These are phyloP conservation scores for Melanopsichium pennsylvanicum DNA, from an alignment of 1,284 basidiomycete species.

Conservation along the genomic window DNA sequence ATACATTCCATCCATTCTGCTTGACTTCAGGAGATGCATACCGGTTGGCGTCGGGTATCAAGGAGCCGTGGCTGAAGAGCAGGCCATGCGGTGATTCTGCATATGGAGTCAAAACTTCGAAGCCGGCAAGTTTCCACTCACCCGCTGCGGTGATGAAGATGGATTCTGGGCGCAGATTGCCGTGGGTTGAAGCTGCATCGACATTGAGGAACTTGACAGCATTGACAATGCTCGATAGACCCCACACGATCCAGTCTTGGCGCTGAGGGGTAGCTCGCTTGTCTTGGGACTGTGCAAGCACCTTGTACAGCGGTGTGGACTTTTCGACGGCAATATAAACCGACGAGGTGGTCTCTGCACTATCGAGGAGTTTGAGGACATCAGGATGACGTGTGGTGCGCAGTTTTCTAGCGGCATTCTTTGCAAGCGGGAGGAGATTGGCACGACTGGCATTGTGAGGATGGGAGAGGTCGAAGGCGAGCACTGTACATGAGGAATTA, in stretches of 20 bases:
- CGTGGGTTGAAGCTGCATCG: slow-evolving; percentile 74
- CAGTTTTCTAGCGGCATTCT: slow-evolving; percentile 88
- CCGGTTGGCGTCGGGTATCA: slow-evolving; percentile 58
- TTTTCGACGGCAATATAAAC: slow-evolving; percentile 95
- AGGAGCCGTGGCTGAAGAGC: slow-evolving; percentile 46
- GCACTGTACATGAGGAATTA: slow-evolving; percentile 68
- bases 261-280: slow-evolving; percentile 69
- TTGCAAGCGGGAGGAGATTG: slow-evolving; percentile 74
- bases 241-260: slow-evolving; percentile 92
- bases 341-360: slow-evolving; percentile 82
- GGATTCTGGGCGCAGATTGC: slow-evolving; percentile 79
- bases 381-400: slow-evolving; percentile 92
- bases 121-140: slow-evolving; percentile 95
- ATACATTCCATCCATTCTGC: slow-evolving; percentile 76
- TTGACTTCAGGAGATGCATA: slow-evolving; percentile 84
- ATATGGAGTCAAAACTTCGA: slow-evolving; percentile 80
- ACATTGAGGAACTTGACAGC: slow-evolving; percentile 92
- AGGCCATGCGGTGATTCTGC: slow-evolving; percentile 63
- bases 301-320: slow-evolving; percentile 78
- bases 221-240: slow-evolving; percentile 85
- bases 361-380: slow-evolving; percentile 87
- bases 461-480: slow-evolving; percentile 56
- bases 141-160: slow-evolving; percentile 84
- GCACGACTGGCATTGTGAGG: slow-evolving; percentile 42
- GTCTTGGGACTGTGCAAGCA: slow-evolving; percentile 67